phyloP scores from a whole-genome alignment of 139 green algal genomes.

The Chlamydomonas schloesseri region DNA sequence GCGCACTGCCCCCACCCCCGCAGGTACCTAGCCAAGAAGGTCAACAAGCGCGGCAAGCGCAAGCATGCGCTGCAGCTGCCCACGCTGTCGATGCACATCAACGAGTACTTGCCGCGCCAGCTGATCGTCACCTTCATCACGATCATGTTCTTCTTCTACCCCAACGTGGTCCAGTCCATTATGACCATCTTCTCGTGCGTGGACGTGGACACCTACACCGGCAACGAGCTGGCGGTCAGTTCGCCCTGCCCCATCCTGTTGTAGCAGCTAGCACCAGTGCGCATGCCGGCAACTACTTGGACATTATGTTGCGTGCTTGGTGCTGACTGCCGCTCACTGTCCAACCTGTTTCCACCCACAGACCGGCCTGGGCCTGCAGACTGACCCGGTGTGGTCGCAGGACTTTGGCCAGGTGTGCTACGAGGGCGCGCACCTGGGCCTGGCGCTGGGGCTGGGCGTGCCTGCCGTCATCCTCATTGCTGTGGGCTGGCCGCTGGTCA shows the following conservation, averaged over 20 bases:
- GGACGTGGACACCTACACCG: background rate
- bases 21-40: conserved; percentile 3
- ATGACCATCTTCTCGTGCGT: conserved; percentile 37
- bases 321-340: too few species aligned
- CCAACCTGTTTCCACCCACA: background rate
- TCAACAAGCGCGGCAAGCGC: background rate
- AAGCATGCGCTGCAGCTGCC: background rate
- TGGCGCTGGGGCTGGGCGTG: conserved; percentile 24
- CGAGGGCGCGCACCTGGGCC: conserved; percentile 22
- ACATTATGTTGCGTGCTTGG: background rate
- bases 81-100: background rate
- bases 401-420: conserved; percentile 32
- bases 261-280: too few species aligned
- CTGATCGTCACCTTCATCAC: conserved; percentile 29
- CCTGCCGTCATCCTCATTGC: conserved; percentile 14
- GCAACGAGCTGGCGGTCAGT: conserved; percentile 10
- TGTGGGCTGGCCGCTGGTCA: conserved; percentile 22
- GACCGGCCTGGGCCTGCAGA: background rate
- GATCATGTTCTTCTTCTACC: conserved; percentile 43
- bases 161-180: conserved; percentile 20
- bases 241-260: too few species aligned
- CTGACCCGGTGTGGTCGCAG: conserved; percentile 10
- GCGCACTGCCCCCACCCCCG: background rate
- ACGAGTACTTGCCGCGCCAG: background rate
- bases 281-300: too few species aligned